Percentiles rank a stretch among this genome's conserved stretches.
Evolutionary conservation across 2,329 filamentous ascomycete genomes (phyloP).

Genomic region (Pseudogymnoascus sp.): DNA sequence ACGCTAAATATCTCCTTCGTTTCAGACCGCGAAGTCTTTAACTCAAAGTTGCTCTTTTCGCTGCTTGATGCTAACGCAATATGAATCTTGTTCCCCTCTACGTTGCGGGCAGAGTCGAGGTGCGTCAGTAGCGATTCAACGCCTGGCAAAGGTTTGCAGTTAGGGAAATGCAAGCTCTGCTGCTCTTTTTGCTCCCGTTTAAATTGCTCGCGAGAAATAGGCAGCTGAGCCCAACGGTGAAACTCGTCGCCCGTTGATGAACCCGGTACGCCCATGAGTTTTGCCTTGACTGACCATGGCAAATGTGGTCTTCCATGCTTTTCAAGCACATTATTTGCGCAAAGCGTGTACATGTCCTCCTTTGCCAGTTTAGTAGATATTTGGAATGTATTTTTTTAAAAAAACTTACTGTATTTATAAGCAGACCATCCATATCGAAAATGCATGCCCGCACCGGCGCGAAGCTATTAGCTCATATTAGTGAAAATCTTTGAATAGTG

Average conservation of each 20-base stretch:
- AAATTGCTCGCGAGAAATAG: slow-evolving; percentile 65
- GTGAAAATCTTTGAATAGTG: slow-evolving; percentile 30
- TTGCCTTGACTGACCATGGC: slow-evolving; percentile 93
- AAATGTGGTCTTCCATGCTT: slow-evolving; percentile 65
- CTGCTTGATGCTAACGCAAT: slow-evolving; percentile 72
- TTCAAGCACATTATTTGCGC: slow-evolving; percentile 73
- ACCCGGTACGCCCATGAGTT: slow-evolving; percentile 41
- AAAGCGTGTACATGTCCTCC: slow-evolving; percentile 74
- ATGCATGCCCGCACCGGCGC: slow-evolving; percentile 81
- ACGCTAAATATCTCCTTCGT: slow-evolving; percentile 45
- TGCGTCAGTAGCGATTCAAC: slow-evolving; percentile 58
- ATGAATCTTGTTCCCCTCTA: slow-evolving; percentile 32
- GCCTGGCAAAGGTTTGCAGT: slow-evolving; percentile 67
- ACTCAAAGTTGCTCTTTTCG: slow-evolving; percentile 28
- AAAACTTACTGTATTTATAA: slow-evolving; percentile 64
- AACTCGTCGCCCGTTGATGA: slow-evolving; percentile 48
- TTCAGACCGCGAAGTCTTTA: neutral
- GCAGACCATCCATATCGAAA: slow-evolving; percentile 97
- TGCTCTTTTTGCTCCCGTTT: slow-evolving; percentile 48
- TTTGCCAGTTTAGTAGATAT: slow-evolving; percentile 30
- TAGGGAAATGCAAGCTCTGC: slow-evolving; percentile 65
- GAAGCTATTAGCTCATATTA: slow-evolving; percentile 49
- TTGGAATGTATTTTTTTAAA: neutral
- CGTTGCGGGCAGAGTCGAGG: slow-evolving; percentile 31
- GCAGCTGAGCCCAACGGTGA: slow-evolving; percentile 77